phyloP scores from a whole-genome alignment of 73 alveolate species.

The Paramecium pentaurelia region DNA sequence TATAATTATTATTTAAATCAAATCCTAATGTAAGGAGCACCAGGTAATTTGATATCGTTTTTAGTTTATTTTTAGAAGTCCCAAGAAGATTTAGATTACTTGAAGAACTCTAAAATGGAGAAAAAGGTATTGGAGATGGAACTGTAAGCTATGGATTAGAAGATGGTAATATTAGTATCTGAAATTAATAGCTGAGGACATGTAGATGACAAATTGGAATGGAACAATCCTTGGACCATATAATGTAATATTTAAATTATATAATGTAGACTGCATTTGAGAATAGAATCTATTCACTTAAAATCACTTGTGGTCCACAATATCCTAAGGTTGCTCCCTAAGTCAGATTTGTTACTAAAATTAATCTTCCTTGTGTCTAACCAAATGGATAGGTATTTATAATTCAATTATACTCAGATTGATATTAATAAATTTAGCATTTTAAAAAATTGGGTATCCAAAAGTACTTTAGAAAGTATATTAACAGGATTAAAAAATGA shows the following conservation, averaged over 20 bases:
- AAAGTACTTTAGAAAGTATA: slow-evolving; percentile 67
- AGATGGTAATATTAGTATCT: slow-evolving; percentile 62
- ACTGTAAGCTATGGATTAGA: slow-evolving; percentile 93
- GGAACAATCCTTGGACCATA: slow-evolving; percentile 95
- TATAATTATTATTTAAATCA: not conserved
- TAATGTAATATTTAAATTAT: slow-evolving; percentile 51
- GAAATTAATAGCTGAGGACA: slow-evolving; percentile 78
- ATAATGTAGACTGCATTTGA: slow-evolving; percentile 73
- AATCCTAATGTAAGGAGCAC: not conserved
- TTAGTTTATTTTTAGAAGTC: slow-evolving; percentile 52
- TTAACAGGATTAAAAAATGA: slow-evolving; percentile 78
- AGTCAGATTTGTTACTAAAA: slow-evolving; percentile 79
- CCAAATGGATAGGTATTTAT: not conserved
- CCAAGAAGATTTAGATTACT: slow-evolving; percentile 96
- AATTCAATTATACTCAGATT: not conserved
- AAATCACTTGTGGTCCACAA: slow-evolving; percentile 83
- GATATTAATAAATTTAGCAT: slow-evolving; percentile 72
- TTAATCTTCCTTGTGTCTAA: slow-evolving; percentile 86
- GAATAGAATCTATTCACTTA: slow-evolving; percentile 84
- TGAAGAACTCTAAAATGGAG: slow-evolving; percentile 95
- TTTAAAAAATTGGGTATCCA: slow-evolving; percentile 67
- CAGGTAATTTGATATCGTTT: not conserved
- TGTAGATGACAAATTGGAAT: slow-evolving; percentile 93
- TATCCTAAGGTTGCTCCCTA: slow-evolving; percentile 92
- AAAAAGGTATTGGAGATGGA: slow-evolving; percentile 89